Base-by-base conservation (phyloP, 306 rosid genomes). In the Castanopsis chinensis region DNA sequence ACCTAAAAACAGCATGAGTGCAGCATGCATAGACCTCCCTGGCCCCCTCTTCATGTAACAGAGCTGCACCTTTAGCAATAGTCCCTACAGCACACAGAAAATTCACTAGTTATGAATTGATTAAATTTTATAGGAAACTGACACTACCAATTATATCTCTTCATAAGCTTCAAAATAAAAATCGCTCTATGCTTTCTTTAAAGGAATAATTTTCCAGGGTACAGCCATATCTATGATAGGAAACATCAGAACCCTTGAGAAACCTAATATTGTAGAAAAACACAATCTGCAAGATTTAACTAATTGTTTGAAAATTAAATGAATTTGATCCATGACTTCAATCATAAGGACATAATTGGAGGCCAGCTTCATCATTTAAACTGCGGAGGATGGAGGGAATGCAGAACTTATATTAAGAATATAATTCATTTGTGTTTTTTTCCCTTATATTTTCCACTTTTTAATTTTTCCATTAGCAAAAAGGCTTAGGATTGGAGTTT, bases 21-120 rank as follows among this genome's bases (percentile, higher is more conserved):
- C 99, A 93, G 82, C 99, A 95, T 56, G 99, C 99, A 90, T 92
- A 95, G 21, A 95, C 99, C 83, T 95, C 99, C 89, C 92, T 89
- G 35, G 99, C 99, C 21, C 99, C 99, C 85, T 90, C 98, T 86
- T 91, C 91, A 76, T 91, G 99, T 65, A 93, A 87, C 10, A 95
- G 88, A 58, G 88, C 99, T 21, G 99, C 99, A 71, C 98, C 99
- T 79, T 95, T 95, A 30, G 98, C 78, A 71, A 95, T 95, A 74
- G 99, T 95, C 74, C 98, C 99, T 95, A 83, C 78, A 80, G 43
- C 9, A 0, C 7, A 60, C 70, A 20, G 53, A 13, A 76, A 49
- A 32, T 10, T 12, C 32, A 76, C 17, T 30, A 75, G 71, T 37
- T 58, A 35, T 23, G 37, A 35, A 45, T 33, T 67, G 72, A 9